Base-by-base conservation (phyloP, 2,329 filamentous ascomycete genomes). In the Macrophomina tecta region DNA sequence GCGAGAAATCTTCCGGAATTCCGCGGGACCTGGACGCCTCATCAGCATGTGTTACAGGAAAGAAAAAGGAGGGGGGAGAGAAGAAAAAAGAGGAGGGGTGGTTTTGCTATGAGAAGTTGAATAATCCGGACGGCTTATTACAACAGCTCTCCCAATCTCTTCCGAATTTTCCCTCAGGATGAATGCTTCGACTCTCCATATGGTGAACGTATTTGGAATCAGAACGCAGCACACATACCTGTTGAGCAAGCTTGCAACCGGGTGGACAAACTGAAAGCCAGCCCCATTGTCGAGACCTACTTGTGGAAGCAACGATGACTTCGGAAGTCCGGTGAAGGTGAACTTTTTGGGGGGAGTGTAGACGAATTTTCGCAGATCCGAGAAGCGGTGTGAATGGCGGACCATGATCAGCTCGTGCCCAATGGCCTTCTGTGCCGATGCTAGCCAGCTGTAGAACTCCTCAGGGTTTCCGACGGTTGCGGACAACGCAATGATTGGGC, bases 391-490 rank as follows among this genome's bases (percentile, higher is more conserved):
- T 1, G 81, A 80, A 72, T 94, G 90, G 49, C 88, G 81, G 12
- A 94, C 86, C 84, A 91, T 91, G 28, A 85, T 86, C 14, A 94
- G 74, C 0, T 90, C 82, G 46, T 85, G 84, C 0, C 89, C 89
- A 67, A 88, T 88, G 1, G 83, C 82, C 66, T 83, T 84, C 71
- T 93, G 90, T 0, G 90, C 88, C 3, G 82, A 82, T 0, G 81
- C 80, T 0, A 94, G 82, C 91, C 91, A 94, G 34, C 83, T 81
- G 64, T 82, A 86, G 77, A 94, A 93, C 71, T 90, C 86, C 1
- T 84, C 76, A 0, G 90, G 90, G 69, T 94, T 94, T 3, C 91
- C 91, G 14, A 94, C 89, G 0, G 91, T 94, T 1, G 91, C 91
- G 1, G 91, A 94, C 1, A 94, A 83, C 0, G 91, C 91, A 69